Percentiles rank a stretch among this genome's conserved stretches.
phyloP scores from a whole-genome alignment of 441 rosid species.

The Metrosideros polymorpha region DNA sequence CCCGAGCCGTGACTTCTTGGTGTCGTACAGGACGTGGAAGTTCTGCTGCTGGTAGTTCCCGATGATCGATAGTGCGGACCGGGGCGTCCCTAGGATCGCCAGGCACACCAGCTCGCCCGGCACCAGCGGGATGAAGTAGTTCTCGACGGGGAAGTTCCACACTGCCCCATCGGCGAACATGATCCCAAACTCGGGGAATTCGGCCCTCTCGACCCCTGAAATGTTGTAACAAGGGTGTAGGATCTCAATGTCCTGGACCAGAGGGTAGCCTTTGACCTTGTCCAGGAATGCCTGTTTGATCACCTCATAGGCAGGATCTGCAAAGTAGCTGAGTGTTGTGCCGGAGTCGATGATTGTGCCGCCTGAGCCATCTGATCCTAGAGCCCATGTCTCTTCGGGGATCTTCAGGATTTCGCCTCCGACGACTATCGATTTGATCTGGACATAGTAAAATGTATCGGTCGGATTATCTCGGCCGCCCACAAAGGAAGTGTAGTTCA shows the following conservation, averaged over 20 bases:
- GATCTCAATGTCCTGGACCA: conserved; percentile 41
- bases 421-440: conserved; percentile 59
- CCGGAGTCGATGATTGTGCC: conserved; percentile 96
- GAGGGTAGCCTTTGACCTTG: conserved; percentile 51
- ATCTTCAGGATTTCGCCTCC: conserved; percentile 54
- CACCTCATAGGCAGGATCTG: conserved; percentile 65
- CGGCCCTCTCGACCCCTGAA: conserved; percentile 46
- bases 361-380: conserved; percentile 50
- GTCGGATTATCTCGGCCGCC: conserved; percentile 45
- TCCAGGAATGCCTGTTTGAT: conserved; percentile 54
- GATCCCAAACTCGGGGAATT: conserved; percentile 67
- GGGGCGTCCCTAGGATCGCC: conserved; percentile 77
- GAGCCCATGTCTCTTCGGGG: conserved; percentile 61
- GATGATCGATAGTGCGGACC: conserved; percentile 65
- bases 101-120: conserved; percentile 63
- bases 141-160: conserved; percentile 90
- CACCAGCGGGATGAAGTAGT: conserved; percentile 27
- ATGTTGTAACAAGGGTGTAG: conserved; percentile 85
- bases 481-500: conserved; percentile 73
- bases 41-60: conserved; percentile 98
- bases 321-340: conserved; percentile 76
- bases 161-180: conserved; percentile 64
- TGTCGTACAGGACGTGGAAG: conserved; percentile 81
- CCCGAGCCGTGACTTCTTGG: conserved; percentile 74
- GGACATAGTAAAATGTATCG: conserved; percentile 80